Conservation (phyloP, 305 asterid genomes). For the Solanum chacoense region DNA sequence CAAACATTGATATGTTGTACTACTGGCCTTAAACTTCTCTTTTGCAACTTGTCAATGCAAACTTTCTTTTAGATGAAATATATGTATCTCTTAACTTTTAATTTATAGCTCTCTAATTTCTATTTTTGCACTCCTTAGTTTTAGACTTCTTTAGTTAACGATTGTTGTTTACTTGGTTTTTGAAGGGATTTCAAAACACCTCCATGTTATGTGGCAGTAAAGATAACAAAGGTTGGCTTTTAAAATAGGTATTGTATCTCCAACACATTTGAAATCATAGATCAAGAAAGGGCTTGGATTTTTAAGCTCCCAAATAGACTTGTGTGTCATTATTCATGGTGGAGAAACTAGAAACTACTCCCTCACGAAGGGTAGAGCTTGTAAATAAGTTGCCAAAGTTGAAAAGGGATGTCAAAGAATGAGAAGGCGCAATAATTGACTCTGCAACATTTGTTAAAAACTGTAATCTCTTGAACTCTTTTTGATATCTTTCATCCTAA, state of each 20-base stretch:
- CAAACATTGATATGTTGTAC: neutral
- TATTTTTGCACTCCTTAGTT: neutral
- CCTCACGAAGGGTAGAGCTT: neutral
- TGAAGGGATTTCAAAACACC: neutral
- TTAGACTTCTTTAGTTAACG: neutral
- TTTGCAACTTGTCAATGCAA: neutral
- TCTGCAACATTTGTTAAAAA: neutral
- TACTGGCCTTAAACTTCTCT: neutral
- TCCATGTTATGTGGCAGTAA: too few relatives aligned
- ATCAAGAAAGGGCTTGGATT: neutral
- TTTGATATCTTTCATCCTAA: neutral
- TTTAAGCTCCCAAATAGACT: neutral
- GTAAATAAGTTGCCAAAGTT: neutral
- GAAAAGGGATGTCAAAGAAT: neutral
- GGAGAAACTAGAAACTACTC: neutral
- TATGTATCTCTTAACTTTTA: neutral
- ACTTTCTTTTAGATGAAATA: neutral
- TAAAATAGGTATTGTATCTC: too few relatives aligned
- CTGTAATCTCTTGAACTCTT: neutral
- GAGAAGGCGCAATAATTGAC: neutral
- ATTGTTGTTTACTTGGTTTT: neutral
- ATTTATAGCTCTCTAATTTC: neutral
- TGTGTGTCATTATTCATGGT: neutral
- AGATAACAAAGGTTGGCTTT: neutral
- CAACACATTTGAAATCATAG: neutral